These are phyloP conservation scores for Pestalotiopsis sp. DNA, from an alignment of 2,329 filamentous ascomycete species.

Conservation along the genomic window DNA sequence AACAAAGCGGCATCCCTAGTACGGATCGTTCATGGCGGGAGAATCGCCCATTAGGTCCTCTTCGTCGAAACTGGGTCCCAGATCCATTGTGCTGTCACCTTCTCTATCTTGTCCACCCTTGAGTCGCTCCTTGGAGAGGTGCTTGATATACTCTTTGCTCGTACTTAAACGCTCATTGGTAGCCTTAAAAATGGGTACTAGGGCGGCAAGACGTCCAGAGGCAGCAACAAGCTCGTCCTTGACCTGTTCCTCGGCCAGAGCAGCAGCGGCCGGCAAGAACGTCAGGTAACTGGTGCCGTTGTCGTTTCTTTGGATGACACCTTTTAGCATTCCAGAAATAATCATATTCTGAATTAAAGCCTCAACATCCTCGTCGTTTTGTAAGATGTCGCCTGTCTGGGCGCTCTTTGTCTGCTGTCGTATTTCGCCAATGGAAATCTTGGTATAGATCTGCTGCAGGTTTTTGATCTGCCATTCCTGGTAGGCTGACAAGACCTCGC, in stretches of 20 bases:
- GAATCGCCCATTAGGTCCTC: constrained; percentile 62
- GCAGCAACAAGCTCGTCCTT: constrained; percentile 46
- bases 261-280: constrained; percentile 47
- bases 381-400: constrained; percentile 49
- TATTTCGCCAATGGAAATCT: constrained; percentile 58
- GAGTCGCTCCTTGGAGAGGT: constrained; percentile 48
- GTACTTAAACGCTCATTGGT: constrained; percentile 56
- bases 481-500: constrained; percentile 70
- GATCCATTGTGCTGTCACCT: constrained; percentile 36
- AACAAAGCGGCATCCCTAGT: not conserved
- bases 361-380: constrained; percentile 45
- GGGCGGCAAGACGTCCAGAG: constrained; percentile 43
- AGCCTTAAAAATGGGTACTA: constrained; percentile 51
- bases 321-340: constrained; percentile 52
- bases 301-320: constrained; percentile 49
- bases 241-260: constrained; percentile 54
- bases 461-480: constrained; percentile 75
- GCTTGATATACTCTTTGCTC: constrained; percentile 59
- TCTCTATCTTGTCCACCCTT: constrained; percentile 45
- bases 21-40: constrained; percentile 1
- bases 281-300: constrained; percentile 50
- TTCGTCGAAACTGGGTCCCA: constrained; percentile 56
- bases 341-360: constrained; percentile 59
- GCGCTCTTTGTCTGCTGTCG: constrained; percentile 54
- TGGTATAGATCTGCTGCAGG: constrained; percentile 71